phyloP scores from a whole-genome alignment of 805 yeast species.

The Martiniozyma abietophila region DNA sequence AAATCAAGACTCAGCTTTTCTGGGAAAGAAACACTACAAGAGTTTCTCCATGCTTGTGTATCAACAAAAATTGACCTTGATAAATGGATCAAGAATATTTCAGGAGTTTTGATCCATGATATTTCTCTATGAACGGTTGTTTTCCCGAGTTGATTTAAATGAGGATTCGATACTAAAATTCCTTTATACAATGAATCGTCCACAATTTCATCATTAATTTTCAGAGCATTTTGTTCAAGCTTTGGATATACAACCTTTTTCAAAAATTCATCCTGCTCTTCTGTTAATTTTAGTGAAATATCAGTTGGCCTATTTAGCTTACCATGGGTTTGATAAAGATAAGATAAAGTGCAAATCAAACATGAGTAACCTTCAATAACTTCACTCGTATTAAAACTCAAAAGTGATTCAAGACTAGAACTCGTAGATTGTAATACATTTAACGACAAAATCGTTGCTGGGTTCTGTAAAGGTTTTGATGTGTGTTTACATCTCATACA shows the following conservation, averaged over 20 bases:
- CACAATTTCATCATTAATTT: slow-evolving; percentile 55
- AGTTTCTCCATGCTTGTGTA: slow-evolving; percentile 57
- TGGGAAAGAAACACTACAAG: slow-evolving; percentile 60
- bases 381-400: slow-evolving; percentile 51
- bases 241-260: slow-evolving; percentile 27
- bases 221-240: slow-evolving; percentile 28
- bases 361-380: slow-evolving; percentile 78
- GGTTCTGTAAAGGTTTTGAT: slow-evolving; percentile 48
- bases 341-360: slow-evolving; percentile 49
- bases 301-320: slow-evolving; percentile 1
- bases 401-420: slow-evolving; percentile 37
- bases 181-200: slow-evolving; percentile 35
- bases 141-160: slow-evolving; percentile 28
- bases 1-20: slow-evolving; percentile 34
- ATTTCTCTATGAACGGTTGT: slow-evolving; percentile 64
- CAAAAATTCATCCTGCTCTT: slow-evolving; percentile 27
- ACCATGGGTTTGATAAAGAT: slow-evolving; percentile 19
- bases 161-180: slow-evolving; percentile 36
- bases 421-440: slow-evolving; percentile 52
- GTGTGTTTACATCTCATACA: slow-evolving; percentile 60
- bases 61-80: slow-evolving; percentile 76
- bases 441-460: slow-evolving; percentile 64
- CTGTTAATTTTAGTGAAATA: slow-evolving; percentile 8
- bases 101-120: slow-evolving; percentile 56
- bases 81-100: slow-evolving; percentile 67